Conservation (phyloP, 345 rosid genomes). For the Murraya koenigii region DNA sequence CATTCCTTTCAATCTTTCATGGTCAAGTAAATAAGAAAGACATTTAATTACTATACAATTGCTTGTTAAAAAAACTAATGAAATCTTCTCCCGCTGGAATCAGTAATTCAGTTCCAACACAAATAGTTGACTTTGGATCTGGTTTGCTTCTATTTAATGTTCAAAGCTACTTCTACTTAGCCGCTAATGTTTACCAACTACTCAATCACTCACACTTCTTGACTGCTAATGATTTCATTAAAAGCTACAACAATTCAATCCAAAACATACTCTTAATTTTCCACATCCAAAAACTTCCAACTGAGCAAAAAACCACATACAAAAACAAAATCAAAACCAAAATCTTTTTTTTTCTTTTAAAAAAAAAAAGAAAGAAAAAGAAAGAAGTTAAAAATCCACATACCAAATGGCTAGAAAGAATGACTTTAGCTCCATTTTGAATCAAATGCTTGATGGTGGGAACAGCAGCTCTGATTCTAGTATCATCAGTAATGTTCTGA, state of each 20-base stretch:
- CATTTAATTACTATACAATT: neutral
- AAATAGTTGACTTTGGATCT: no score
- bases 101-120: neutral
- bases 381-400: neutral
- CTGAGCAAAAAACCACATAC: neutral
- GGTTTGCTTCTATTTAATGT: no score
- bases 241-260: neutral
- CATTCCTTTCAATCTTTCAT: neutral
- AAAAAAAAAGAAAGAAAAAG: neutral
- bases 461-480: slow-evolving; percentile 87
- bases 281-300: neutral
- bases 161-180: no score
- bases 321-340: neutral
- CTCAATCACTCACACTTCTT: no score
- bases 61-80: neutral
- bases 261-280: neutral
- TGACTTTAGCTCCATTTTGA: slow-evolving; percentile 81
- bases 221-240: neutral
- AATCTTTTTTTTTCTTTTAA: no score
- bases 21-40: no score
- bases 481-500: slow-evolving; percentile 93
- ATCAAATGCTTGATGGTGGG: slow-evolving; percentile 98
- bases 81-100: no score
- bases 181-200: no score
- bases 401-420: slow-evolving; percentile 97